Base-by-base conservation (phyloP, 176 grass and related monocot genomes). In the Phragmites australis region DNA sequence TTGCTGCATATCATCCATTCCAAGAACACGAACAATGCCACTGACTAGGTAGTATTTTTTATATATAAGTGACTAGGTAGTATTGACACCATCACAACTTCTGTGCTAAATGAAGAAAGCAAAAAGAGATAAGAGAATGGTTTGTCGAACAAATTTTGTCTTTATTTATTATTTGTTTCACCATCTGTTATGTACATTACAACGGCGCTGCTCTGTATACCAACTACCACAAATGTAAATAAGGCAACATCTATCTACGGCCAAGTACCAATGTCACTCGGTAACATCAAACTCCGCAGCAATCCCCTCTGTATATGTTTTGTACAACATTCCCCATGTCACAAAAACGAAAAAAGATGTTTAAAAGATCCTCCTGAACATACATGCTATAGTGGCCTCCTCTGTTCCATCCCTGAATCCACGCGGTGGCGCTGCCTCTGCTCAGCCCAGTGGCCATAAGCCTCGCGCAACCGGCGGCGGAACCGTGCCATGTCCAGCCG, bases 401-500 rank as follows among this genome's bases (percentile, higher is more conserved):
- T 55, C 56, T 17, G 50, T 48, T 60, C 52, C 25, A 37, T 43
- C 4, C 5, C 32, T 3, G 30, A 70, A 23, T 8, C 43, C 19
- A 9, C 29, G 11, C 34, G 68, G 16, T 44, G 57, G 40, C 39
- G 83, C 47, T 49, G 53, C 55, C 64, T 77, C 85, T 74, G 87
- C 79, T 45, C 61, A 54, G 79, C 65, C 75, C 88, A 80, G 70
- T 90, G 81, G 22, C 22, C 64, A 45, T 84, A 81, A 0, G 87
- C 93, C 21, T 85, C 30, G 34, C 77, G 69, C 75, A 92, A 65
- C 61, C 70, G 82, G 23, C 70, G 88, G 1, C 93, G 69, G 75
- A 96, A 96, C 17, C 90, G 59, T 0, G 40, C 52, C 69, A 96
- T 78, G 87, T 96, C 87, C 2, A 96, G 71, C 8, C 83, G 78